Evolutionary conservation across 352 stramenopile species (phyloP).

Genomic region (Phytophthora hybrid): DNA sequence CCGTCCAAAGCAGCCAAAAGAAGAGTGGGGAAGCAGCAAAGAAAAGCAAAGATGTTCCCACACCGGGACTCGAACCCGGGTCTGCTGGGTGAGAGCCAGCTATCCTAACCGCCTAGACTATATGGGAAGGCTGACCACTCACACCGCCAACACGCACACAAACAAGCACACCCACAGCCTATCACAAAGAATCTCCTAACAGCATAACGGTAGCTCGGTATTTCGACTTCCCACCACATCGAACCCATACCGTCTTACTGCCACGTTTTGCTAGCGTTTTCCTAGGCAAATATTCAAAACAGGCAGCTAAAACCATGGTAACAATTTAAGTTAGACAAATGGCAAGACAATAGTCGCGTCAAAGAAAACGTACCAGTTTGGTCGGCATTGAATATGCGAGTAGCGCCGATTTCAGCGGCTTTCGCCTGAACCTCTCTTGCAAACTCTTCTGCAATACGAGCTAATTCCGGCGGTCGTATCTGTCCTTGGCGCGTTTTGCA

Average conservation of each 20-base stretch:
- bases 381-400: no score
- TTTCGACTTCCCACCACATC: constrained; percentile 15
- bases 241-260: constrained; percentile 13
- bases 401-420: no score
- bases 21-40: no score
- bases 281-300: constrained; percentile 12
- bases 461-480: not conserved
- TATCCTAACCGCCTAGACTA: no score
- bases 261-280: constrained; percentile 1
- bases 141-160: no score
- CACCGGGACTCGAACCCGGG: no score
- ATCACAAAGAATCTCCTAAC: not conserved
- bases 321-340: not conserved
- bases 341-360: not conserved
- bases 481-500: constrained; percentile 14
- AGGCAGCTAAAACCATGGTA: not conserved
- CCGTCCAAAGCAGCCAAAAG: no score
- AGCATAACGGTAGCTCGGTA: constrained; percentile 4
- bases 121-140: no score
- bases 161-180: no score
- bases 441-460: not conserved
- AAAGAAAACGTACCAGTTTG: constrained; percentile 8
- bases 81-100: no score
- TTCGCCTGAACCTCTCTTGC: constrained; percentile 7
- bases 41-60: no score